A percentile compares a stretch with the other conserved stretches of the same genome.
Conservation (phyloP, 495 filamentous ascomycete species). For the Aspergillus panamensis region DNA sequence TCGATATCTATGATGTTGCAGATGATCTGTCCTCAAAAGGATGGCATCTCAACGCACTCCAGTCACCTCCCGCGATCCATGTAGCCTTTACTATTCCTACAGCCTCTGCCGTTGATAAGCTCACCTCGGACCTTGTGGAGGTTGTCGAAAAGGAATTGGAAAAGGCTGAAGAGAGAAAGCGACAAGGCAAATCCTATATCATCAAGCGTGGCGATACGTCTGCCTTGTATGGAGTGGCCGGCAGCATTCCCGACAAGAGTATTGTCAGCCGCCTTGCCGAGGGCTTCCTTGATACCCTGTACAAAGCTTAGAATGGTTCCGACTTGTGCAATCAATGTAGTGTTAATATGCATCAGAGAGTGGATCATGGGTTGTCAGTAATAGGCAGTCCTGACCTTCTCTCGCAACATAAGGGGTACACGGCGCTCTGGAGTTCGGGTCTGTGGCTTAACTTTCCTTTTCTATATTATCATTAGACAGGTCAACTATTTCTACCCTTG, state of each 20-base stretch:
- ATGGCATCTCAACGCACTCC: slow-evolving; percentile 95
- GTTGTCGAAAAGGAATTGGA: slow-evolving; percentile 75
- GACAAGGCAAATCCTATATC: slow-evolving; percentile 54
- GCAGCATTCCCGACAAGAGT: slow-evolving; percentile 90
- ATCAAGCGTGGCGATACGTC: slow-evolving; percentile 64
- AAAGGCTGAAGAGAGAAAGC: slow-evolving; percentile 70
- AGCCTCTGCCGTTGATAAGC: slow-evolving; percentile 69
- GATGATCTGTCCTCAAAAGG: slow-evolving; percentile 77
- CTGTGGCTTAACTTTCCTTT: not conserved
- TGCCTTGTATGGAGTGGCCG: slow-evolving; percentile 92
- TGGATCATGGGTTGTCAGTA: not conserved
- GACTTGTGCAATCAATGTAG: slow-evolving; percentile 2
- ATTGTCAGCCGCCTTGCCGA: slow-evolving; percentile 85
- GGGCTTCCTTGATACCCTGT: slow-evolving; percentile 92
- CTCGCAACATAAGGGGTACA: slow-evolving; percentile 13
- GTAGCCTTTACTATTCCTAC: slow-evolving; percentile 92
- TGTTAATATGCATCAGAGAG: slow-evolving; percentile 18
- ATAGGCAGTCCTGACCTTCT: slow-evolving; percentile 4
- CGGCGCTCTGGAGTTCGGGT: slow-evolving; percentile 11
- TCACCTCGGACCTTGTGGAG: slow-evolving; percentile 72
- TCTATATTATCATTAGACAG: slow-evolving; percentile 5
- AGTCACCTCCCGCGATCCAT: slow-evolving; percentile 90
- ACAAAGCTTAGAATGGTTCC: slow-evolving; percentile 67
- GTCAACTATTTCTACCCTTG: slow-evolving; percentile 10
- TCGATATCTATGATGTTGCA: slow-evolving; percentile 85